Base-by-base conservation (phyloP, 805 yeast species). In the Schwanniomyces sp. region DNA sequence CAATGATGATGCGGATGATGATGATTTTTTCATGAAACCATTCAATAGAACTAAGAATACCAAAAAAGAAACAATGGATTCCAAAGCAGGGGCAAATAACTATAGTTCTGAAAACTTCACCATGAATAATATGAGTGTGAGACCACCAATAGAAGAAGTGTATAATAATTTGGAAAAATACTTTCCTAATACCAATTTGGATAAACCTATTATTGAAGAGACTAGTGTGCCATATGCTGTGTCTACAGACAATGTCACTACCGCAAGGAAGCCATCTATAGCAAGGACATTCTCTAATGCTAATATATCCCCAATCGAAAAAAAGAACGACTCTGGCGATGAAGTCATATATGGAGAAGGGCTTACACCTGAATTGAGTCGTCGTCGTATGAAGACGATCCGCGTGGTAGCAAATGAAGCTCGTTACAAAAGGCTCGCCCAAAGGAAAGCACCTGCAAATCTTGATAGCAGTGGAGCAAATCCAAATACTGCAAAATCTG, bases 401-500 rank as follows among this genome's bases (percentile, higher is more conserved):
- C 78, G 99, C 52, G 85, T 88, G 14, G 96, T 95, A 44, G 99
- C 97, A 0, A 82, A 86, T 54, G 99, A 94, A 62, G 98, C 97
- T 1, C 57, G 75, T 12, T 57, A 61, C 26, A 73, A 70, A 52
- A 53, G 72, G 18, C 54, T 67, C 39, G 57, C 57, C 18, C 61
- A 56, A 27, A 25, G 36, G 9, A 37, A 21, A 12, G 16, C 25
- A 18, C 40, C 40, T 3, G 48, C 25, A 12, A 11, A 8, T 9
- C 7, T 21, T 12, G 17, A 32, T 16, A 14, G 14, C 11, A 16
- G 18, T 6, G 36, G 36, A 11, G 40, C 5, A 6, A 21, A 21
- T 24, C 2, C n/a, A 11, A 34, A 43, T 17, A 24, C 37, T n/a
- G 18, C 17, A 14, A 21, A 48, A 12, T 40, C 49, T 8, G 58